Evolutionary conservation across 306 rosid genomes (phyloP), one percentile per base, ranked within the genome.

Genomic region (Prunus mume): DNA sequence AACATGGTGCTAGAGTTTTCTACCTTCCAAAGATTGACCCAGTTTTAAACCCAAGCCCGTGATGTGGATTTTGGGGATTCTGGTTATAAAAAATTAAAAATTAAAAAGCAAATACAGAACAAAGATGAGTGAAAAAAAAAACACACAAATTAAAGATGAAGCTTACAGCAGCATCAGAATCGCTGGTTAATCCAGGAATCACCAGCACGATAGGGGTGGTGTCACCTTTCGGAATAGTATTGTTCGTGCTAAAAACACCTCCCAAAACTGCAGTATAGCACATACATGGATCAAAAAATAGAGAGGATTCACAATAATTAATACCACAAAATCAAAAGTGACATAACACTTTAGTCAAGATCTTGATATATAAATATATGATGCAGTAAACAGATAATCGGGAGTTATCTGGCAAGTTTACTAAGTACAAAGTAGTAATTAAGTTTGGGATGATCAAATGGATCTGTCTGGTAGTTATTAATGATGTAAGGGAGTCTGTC

Each of bases 181-280:
- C 98, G 71, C 97, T 93, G 24, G 98, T 91, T 71, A 93, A 84
- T 76, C 98, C 98, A 78, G 98, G 98, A 81, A 93, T 85, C 28
- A 90, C 87, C 62, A 91, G 22, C 80, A 93, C 81, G 72, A 91
- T 81, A 54, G 97, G 98, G 61, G 86, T 88, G 13, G 83, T 78
- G 45, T 89, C 90, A 71, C 86, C 88, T 74, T 77, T 80, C 50
- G 82, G 69, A 68, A 76, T 69, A 74, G 69, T 76, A 80, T 34
- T 56, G 28, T 75, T 77, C 78, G 25, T 54, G 68, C 65, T 80
- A 56, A 34, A n/a, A 76, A 71, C 79, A 74, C 49, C 87, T 73
- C 80, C 84, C 17, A 62, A 66, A 82, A 89, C 95, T 93, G 88
- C 15, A 65, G 75, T 54, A 79, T 34, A 75, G 63, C 9, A 47